Percentiles rank a stretch among this genome's conserved stretches.
phyloP scores from a whole-genome alignment of 2,329 filamentous ascomycete species.

The Penicillium sp. region DNA sequence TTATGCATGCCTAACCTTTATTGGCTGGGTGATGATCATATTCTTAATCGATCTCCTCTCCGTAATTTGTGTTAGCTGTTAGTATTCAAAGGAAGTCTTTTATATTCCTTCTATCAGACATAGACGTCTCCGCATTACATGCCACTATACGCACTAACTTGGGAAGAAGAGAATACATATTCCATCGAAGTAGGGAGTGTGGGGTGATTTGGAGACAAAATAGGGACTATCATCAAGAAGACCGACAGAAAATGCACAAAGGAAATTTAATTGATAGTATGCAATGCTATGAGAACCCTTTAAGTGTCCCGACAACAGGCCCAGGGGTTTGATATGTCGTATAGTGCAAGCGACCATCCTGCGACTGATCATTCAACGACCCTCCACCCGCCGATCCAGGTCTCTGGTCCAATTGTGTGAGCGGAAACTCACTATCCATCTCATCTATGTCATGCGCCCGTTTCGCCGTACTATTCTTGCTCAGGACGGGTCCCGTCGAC shows the following conservation, averaged over 20 bases:
- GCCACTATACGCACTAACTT: too few relatives aligned
- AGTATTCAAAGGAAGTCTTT: too few relatives aligned
- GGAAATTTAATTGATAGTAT: neutral
- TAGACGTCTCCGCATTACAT: too few relatives aligned
- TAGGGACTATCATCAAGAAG: neutral
- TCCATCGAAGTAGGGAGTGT: too few relatives aligned
- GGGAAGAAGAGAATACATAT: too few relatives aligned
- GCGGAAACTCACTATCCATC: slow-evolving; percentile 15
- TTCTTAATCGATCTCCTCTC: too few relatives aligned
- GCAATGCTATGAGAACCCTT: neutral
- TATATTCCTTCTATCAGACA: too few relatives aligned
- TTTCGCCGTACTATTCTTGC: slow-evolving; percentile 7
- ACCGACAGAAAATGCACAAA: neutral
- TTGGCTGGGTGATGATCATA: too few relatives aligned
- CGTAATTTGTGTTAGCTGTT: too few relatives aligned
- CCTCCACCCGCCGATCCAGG: neutral
- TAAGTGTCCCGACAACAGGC: neutral
- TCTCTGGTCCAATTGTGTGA: slow-evolving; percentile 3
- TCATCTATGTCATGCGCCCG: slow-evolving; percentile 7
- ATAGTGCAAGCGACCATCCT: slow-evolving; percentile 9
- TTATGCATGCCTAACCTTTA: too few relatives aligned
- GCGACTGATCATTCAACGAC: slow-evolving; percentile 12
- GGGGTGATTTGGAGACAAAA: neutral
- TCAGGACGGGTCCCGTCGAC: neutral
- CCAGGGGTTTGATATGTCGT: neutral